Base-by-base conservation (phyloP, 179 eudicot species). In the Beta macrorhiza region DNA sequence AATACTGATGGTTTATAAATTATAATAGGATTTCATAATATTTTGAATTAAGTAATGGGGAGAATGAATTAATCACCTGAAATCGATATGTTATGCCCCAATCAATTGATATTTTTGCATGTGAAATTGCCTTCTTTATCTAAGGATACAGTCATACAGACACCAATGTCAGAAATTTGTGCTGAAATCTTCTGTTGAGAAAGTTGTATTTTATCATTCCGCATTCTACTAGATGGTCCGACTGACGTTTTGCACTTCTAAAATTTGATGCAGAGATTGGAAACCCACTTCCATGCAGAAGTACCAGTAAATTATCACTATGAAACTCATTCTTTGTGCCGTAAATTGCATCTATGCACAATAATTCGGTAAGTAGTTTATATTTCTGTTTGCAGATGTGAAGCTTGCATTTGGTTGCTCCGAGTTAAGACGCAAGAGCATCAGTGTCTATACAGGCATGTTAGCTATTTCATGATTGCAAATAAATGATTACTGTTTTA, bases 391-490 rank as follows among this genome's bases (percentile, higher is more conserved):
- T 81, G 75, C 89, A 91, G 99, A 92, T 80, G 89, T 85, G 85
- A 92, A 90, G 87, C 83, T 92, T 72, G 86, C 90, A 76, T 85
- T 85, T 59, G 87, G 91, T 82, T 96, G 99, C 85, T 88, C 94
- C 29, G 86, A 82, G 62, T 86, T 82, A 81, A 86, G 79, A 78
- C 83, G 93, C 47, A 87, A 85, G 86, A 84, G 75, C 65, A 83
- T 85, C 59, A 84, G 78, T 75, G 89, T 91, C 79, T 93, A 95
- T 86, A 91, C 97, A 84, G 97, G 98, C 88, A 90, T 15, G 85
- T 52, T 42, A 62, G 67, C 75, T 64, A 14, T 67, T 15, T 68
- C 17, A 15, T 53, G n/a, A 49, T 15, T 80, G 9, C 25, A 68
- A 53, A 5, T 11, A 59, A 37, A 4, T 11, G 20, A 74, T 32